Evolutionary conservation across 202 grass and related monocot genomes (phyloP).

Genomic region (Brachypodium distachyon): DNA sequence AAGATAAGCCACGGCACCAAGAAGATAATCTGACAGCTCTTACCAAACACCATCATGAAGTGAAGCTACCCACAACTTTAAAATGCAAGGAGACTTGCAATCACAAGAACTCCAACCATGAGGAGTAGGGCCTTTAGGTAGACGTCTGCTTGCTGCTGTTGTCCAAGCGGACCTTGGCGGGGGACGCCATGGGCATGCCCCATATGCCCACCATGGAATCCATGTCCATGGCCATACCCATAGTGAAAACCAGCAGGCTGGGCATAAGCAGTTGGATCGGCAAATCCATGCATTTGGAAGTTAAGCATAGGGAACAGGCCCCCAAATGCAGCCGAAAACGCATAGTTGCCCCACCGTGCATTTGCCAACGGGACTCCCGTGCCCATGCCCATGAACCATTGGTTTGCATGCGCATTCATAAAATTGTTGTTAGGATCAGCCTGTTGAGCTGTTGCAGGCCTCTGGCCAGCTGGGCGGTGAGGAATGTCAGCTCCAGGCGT

Average conservation of each 20-base stretch:
- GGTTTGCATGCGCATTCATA: constrained; percentile 6
- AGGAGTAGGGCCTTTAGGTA: constrained; percentile 39
- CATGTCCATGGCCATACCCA: constrained; percentile 45
- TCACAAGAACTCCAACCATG: constrained; percentile 36
- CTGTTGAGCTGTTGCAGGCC: constrained; percentile 53
- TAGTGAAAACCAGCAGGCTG: constrained; percentile 47
- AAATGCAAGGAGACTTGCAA: constrained; percentile 41
- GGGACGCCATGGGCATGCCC: constrained; percentile 29
- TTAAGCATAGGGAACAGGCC: constrained; percentile 50
- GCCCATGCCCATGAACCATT: constrained; percentile 49
- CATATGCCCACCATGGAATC: constrained; percentile 43
- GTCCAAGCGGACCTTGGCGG: constrained; percentile 25
- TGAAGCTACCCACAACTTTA: not conserved
- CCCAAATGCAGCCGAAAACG: constrained; percentile 42
- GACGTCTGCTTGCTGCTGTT: constrained; percentile 45
- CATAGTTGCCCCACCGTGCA: constrained; percentile 47
- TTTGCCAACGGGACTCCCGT: constrained; percentile 34
- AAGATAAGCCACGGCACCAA: not conserved
- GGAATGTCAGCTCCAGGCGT: constrained; percentile 59
- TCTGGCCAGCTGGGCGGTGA: constrained; percentile 68
- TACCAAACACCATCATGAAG: not conserved
- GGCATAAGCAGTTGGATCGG: constrained; percentile 31
- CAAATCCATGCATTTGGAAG: constrained; percentile 55
- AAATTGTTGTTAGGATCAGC: constrained; percentile 37
- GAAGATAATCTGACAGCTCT: not conserved